A percentile compares a stretch with the other conserved stretches of the same genome.
Conservation (phyloP, 2,329 filamentous ascomycete genomes). For the Paraconiothyrium brasiliense region DNA sequence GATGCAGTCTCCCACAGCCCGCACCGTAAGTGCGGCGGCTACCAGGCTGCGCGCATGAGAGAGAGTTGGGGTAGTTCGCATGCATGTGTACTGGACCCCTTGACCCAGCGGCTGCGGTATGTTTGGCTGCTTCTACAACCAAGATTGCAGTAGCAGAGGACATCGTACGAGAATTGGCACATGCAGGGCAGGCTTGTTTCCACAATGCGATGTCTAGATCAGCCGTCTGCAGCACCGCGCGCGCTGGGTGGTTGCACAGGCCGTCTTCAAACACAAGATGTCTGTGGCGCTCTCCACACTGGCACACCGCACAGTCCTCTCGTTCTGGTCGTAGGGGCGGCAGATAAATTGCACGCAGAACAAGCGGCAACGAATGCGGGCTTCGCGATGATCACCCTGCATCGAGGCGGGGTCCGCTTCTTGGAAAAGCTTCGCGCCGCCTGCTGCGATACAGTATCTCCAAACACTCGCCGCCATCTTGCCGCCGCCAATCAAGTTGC, state of each 20-base stretch:
- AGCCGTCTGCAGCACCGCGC: constrained; percentile 26
- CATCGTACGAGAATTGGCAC: constrained; percentile 31
- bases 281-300: constrained; percentile 20
- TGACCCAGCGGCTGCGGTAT: neutral
- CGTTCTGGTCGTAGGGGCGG: constrained; percentile 16
- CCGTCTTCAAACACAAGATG: constrained; percentile 25
- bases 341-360: neutral
- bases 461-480: constrained; percentile 19
- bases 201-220: constrained; percentile 30
- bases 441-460: constrained; percentile 5
- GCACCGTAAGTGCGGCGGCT: neutral
- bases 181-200: constrained; percentile 25
- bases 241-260: constrained; percentile 21
- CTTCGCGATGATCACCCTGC: constrained; percentile 20
- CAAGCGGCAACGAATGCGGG: neutral
- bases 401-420: constrained; percentile 19
- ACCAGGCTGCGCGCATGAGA: neutral
- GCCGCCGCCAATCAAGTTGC: constrained; percentile 11
- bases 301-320: constrained; percentile 8
- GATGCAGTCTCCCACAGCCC: neutral
- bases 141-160: neutral
- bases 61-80: neutral
- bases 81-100: neutral
- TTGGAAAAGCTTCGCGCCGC: constrained; percentile 22
- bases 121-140: neutral